Base-by-base conservation (phyloP, 2,329 filamentous ascomycete genomes). In the Sporothrix brasiliensis region DNA sequence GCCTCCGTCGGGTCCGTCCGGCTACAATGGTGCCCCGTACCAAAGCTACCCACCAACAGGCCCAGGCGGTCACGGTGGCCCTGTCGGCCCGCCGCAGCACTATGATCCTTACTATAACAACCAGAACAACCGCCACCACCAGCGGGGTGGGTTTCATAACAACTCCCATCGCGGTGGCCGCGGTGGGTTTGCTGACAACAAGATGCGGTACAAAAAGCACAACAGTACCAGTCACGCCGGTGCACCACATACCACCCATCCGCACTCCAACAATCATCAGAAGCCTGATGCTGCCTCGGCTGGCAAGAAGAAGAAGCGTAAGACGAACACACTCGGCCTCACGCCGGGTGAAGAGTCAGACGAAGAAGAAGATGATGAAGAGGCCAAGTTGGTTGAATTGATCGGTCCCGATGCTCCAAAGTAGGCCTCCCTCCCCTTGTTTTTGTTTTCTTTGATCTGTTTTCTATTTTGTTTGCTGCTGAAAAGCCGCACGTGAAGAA, bases 331-430 rank as follows among this genome's bases (percentile, higher is more conserved):
- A 1, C 84, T 93, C 30, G 91, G 91, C 47, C 82, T 94, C 65
- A 91, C 89, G 10, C 89, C 90, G 19, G 87, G 86, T 39, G 85
- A 88, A 74, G 86, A 87, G 67, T 88, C 85, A 4, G 89, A 91
- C 70, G 89, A 91, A 63, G 88, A 89, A 69, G 87, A 91, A 72
- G 83, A 87, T 69, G 91, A 93, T 75, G 92, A 94, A 79, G 90
- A 92, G 80, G 84, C 87, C 74, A 80, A 77, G 74, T 81, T 85
- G 71, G 84, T 78, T 68, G 86, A 86, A 75, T 75, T 88, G 67
- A 83, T 88, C 70, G 87, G 87, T 68, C 79, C 82, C 67, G 86
- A 88, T 75, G 83, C 83, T 67, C 81, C 86, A 56, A 82, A 86
- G 83, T 88, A 83, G 79, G 86, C 6, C 19, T 21, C 24, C 61